Percentiles rank a stretch among this genome's conserved stretches.
These are phyloP conservation scores for Camelina laxa DNA, from an alignment of 345 rosid genomes.

Conservation along the genomic window DNA sequence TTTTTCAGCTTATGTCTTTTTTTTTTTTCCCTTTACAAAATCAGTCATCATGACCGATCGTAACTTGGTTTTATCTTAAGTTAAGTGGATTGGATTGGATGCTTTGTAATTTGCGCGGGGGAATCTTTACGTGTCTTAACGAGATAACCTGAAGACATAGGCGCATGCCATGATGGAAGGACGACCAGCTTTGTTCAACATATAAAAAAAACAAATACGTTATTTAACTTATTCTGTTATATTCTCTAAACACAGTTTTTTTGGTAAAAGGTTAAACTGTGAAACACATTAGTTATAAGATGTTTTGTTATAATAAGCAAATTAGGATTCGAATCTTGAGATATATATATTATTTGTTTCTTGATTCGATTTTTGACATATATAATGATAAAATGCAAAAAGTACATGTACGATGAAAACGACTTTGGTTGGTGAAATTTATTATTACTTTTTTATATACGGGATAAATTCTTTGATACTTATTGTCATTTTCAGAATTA, in stretches of 20 bases:
- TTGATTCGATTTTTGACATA: neutral
- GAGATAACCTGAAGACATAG: neutral
- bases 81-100: constrained; percentile 16
- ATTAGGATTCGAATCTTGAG: neutral
- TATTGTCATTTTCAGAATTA: neutral
- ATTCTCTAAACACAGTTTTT: too few relatives aligned
- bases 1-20: neutral
- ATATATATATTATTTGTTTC: neutral
- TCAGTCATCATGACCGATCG: neutral
- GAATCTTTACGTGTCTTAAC: constrained; percentile 33
- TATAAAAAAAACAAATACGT: too few relatives aligned
- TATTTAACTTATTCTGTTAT: neutral
- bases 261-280: too few relatives aligned
- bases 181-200: constrained; percentile 2
- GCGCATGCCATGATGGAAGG: constrained; percentile 13
- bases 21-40: neutral
- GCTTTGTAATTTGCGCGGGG: constrained; percentile 35
- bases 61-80: neutral
- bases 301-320: neutral
- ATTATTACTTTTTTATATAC: neutral
- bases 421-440: neutral
- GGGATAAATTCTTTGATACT: neutral
- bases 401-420: neutral
- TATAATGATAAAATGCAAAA: neutral
- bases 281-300: neutral